Conservation (phyloP, 2,329 filamentous ascomycete species). For the Talaromyces sp. region DNA sequence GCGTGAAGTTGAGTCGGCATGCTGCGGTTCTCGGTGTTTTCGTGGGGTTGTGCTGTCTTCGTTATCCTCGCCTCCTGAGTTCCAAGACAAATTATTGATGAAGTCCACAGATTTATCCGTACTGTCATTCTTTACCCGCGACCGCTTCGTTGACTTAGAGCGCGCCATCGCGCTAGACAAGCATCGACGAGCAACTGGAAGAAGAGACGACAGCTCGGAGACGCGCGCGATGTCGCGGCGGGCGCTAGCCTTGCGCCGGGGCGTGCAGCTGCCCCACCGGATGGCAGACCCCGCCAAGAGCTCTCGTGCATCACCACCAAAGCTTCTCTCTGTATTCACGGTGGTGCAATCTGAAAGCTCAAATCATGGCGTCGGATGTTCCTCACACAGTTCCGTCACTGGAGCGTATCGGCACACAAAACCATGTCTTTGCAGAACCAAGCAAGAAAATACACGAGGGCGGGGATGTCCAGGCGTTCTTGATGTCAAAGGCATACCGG, state of each 20-base stretch:
- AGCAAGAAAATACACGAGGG: conserved; percentile 79
- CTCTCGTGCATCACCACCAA: neutral
- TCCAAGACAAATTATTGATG: conserved; percentile 15
- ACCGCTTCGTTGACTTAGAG: neutral
- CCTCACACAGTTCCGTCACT: conserved; percentile 30
- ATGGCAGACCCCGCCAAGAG: neutral
- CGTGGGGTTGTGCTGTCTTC: neutral
- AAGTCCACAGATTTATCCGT: conserved; percentile 15
- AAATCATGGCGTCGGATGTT: conserved; percentile 17
- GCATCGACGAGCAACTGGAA: neutral
- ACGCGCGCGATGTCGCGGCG: neutral
- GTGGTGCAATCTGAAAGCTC: neutral
- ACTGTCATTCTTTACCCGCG: conserved; percentile 11
- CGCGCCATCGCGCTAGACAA: neutral
- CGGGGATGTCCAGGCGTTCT: conserved; percentile 73
- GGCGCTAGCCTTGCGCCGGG: neutral
- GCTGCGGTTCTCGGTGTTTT: neutral
- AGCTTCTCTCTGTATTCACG: neutral
- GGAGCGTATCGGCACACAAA: conserved; percentile 40
- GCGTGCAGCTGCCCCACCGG: neutral
- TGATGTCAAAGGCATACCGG: conserved; percentile 73
- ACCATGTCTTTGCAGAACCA: conserved; percentile 60
- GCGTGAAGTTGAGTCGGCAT: neutral
- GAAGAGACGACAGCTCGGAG: neutral
- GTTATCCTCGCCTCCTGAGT: neutral